Percentiles rank a stretch among this genome's conserved stretches.
phyloP scores from a whole-genome alignment of 805 yeast species.

The Saccharomycopsis sp. region DNA sequence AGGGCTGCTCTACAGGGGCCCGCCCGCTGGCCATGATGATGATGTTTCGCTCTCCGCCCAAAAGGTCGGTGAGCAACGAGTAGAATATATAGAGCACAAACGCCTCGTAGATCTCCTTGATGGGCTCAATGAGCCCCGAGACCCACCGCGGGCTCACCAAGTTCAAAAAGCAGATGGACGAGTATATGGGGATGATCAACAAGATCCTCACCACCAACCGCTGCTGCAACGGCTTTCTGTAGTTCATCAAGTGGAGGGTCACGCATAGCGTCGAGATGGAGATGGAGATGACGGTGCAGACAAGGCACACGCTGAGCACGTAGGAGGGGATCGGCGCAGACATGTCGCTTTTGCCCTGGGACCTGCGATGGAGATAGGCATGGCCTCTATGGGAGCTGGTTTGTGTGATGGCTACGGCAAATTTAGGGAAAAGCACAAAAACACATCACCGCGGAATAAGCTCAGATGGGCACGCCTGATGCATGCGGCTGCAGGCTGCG shows the following conservation, averaged over 20 bases:
- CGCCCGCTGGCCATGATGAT: conserved; percentile 66
- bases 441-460: no score
- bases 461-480: no score
- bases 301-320: conserved; percentile 6
- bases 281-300: conserved; percentile 8
- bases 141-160: conserved; percentile 37
- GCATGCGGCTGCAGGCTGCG: no score
- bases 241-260: conserved; percentile 53
- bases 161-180: conserved; percentile 59
- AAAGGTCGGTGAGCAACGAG: conserved; percentile 67
- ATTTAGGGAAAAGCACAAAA: no score
- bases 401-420: no score
- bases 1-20: conserved; percentile 58
- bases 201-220: conserved; percentile 77
- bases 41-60: conserved; percentile 90
- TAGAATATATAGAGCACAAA: conserved; percentile 93
- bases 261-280: conserved; percentile 33
- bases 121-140: conserved; percentile 55
- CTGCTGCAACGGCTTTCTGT: conserved; percentile 85
- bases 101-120: conserved; percentile 90
- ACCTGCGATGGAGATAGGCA: neutral
- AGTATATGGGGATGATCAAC: conserved; percentile 74
- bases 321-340: neutral
- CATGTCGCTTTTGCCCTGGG: neutral
- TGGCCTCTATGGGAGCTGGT: no score